Evolutionary conservation across 148 eudicot species (phyloP), one percentile per base, ranked within the genome.

Genomic region (Silene uniflora): DNA sequence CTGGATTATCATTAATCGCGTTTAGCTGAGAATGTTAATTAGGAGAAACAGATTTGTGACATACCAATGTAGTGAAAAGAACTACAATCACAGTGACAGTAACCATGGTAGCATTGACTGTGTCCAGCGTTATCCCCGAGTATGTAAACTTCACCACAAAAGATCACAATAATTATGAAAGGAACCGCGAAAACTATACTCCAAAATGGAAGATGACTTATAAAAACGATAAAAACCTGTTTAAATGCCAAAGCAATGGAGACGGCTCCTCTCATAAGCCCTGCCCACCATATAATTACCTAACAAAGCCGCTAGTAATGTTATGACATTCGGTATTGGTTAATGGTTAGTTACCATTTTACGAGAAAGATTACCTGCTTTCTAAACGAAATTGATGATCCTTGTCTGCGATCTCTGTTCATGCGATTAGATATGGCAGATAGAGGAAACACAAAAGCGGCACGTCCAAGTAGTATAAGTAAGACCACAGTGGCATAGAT

Each of bases 201-300:
- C 25, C 42, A 25, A 3, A 74, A 3, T 1, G 18, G 18, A 46
- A 21, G 5, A 14, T 1, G 13, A 54, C 32, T 6, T 6, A 69
- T 22, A 44, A 32, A 62, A 52, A 18, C 25, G 10, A 3, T 55
- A 7, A 18, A 12, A 75, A 89, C 99, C 97, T 92, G 96, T 80
- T 92, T 92, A 86, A 95, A 95, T 46, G 99, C 97, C 87, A 95
- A 81, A 12, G 99, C 99, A 49, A 95, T 88, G 21, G 99, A 95
- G 62, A 95, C 99, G 7, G 99, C 99, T 75, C 99, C 99, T 84
- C 99, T 88, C 97, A 95, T 95, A 12, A 95, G 91, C 64, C 99
- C 99, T 62, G 99, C 99, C 99, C 99, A 95, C 96, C 99, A 95
- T 77, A 95, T 88, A 32, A 92, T 79, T 19, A 92, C 80, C 99